Conservation (phyloP, 345 rosid species). For the Linum usitatissimum region DNA sequence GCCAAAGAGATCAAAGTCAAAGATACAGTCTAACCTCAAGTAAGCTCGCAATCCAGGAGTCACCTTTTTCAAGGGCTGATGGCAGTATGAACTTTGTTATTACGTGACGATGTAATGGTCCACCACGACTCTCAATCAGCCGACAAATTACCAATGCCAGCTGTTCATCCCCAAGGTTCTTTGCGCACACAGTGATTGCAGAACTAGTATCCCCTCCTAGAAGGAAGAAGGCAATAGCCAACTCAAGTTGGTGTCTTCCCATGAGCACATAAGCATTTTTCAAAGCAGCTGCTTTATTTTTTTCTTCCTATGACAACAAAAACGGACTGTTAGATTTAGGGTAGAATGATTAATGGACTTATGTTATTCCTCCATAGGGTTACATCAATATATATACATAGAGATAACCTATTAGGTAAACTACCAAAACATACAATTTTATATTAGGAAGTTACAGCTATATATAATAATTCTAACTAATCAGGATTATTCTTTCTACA, state of each 20-base stretch:
- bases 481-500: too few species aligned
- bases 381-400: too few species aligned
- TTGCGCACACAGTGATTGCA: slow-evolving; percentile 71
- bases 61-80: slow-evolving; percentile 55
- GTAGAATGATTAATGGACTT: too few species aligned
- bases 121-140: slow-evolving; percentile 72
- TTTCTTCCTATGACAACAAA: slow-evolving; percentile 55
- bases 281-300: slow-evolving; percentile 80
- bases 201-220: slow-evolving; percentile 91
- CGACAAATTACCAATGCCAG: slow-evolving; percentile 84
- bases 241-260: slow-evolving; percentile 87
- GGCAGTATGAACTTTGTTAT: slow-evolving; percentile 65
- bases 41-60: slow-evolving; percentile 79
- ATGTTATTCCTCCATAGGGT: too few species aligned
- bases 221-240: slow-evolving; percentile 82
- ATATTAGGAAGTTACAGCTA: too few species aligned
- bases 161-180: slow-evolving; percentile 85
- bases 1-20: slow-evolving; percentile 12
- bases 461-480: too few species aligned
- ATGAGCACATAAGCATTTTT: slow-evolving; percentile 93
- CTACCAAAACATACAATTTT: too few species aligned
- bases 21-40: slow-evolving; percentile 48
- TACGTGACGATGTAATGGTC: slow-evolving; percentile 51
- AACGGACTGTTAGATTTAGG: neutral
- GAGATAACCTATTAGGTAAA: too few species aligned